These are phyloP conservation scores for Termitomyces sp. DNA, from an alignment of 768 basidiomycete genomes.

Conservation along the genomic window DNA sequence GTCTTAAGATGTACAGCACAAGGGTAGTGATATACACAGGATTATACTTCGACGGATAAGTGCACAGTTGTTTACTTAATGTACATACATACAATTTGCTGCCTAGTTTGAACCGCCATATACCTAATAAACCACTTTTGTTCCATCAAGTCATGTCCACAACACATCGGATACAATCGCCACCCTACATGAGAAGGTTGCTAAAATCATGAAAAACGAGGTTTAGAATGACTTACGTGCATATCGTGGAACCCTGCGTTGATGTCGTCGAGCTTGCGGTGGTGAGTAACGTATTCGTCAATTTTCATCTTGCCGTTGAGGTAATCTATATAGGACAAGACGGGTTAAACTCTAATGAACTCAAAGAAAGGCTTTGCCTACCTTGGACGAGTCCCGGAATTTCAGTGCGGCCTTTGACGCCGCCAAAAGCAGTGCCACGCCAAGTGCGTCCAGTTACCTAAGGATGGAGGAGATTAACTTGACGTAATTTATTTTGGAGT, in stretches of 20 bases:
- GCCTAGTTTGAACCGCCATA: conserved; percentile 1
- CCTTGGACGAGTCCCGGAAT: conserved; percentile 91
- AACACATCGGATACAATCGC: conserved; percentile 92
- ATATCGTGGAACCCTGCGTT: conserved; percentile 92
- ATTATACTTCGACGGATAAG: conserved; percentile 2
- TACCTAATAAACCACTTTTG: conserved; percentile 1
- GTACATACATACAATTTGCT: conserved; percentile 8
- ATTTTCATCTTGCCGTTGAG: conserved; percentile 78
- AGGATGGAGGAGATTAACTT: conserved; percentile 8
- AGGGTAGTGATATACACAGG: conserved; percentile 2
- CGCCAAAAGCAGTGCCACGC: conserved; percentile 95
- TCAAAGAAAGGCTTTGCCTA: conserved; percentile 22
- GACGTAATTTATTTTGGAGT: background rate
- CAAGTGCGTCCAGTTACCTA: conserved; percentile 88
- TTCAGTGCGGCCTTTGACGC: conserved; percentile 96
- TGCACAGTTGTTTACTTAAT: conserved; percentile 4
- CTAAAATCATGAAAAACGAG: background rate
- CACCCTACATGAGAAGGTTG: conserved; percentile 39
- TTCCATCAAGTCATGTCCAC: conserved; percentile 71
- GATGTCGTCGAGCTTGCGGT: conserved; percentile 66
- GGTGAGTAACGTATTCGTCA: conserved; percentile 95
- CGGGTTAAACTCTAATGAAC: background rate
- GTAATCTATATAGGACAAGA: conserved; percentile 55
- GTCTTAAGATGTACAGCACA: too few relatives aligned
- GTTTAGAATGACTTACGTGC: conserved; percentile 63